A percentile compares a stretch with the other conserved stretches of the same genome.
phyloP scores from a whole-genome alignment of 306 rosid genomes.

The Mimosa bimucronata region DNA sequence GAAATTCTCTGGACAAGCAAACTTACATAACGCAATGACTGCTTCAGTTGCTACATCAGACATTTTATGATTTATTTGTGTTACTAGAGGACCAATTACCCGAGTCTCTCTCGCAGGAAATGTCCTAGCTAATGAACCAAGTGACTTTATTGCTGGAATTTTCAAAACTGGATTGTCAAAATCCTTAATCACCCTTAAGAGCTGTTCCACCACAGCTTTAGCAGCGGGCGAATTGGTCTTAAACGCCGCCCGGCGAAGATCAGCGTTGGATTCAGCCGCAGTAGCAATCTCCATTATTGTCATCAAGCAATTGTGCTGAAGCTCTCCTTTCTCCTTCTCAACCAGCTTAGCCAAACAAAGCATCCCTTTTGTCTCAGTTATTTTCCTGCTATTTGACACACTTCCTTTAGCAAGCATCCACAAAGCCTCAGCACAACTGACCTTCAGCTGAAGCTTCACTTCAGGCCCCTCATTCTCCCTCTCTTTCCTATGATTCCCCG shows the following conservation, averaged over 20 bases:
- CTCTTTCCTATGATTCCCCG: conserved; percentile 64
- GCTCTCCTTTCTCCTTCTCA: conserved; percentile 72
- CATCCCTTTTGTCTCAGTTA: conserved; percentile 80
- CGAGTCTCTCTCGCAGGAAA: conserved; percentile 88
- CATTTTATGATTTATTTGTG: conserved; percentile 55
- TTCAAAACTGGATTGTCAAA: conserved; percentile 56
- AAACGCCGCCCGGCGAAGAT: conserved; percentile 69
- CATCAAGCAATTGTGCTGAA: conserved; percentile 76
- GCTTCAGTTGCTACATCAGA: conserved; percentile 67
- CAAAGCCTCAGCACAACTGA: conserved; percentile 71
- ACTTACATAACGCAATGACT: conserved; percentile 64
- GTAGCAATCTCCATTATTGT: conserved; percentile 71
- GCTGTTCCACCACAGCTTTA: conserved; percentile 81
- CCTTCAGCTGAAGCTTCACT: conserved; percentile 61
- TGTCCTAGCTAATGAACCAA: conserved; percentile 84
- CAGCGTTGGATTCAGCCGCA: conserved; percentile 73
- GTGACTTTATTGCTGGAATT: conserved; percentile 61
- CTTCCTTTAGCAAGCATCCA: conserved; percentile 83
- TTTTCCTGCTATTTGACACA: conserved; percentile 66
- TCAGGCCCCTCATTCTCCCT: conserved; percentile 77
- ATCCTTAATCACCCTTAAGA: conserved; percentile 64
- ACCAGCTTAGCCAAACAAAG: conserved; percentile 84
- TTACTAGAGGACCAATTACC: conserved; percentile 64
- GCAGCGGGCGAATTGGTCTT: conserved; percentile 77
- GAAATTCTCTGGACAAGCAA: conserved; percentile 69